A percentile compares a stretch with the other conserved stretches of the same genome.
These are phyloP conservation scores for Penicillium sp. DNA, from an alignment of 2,329 filamentous ascomycete genomes.

Conservation along the genomic window DNA sequence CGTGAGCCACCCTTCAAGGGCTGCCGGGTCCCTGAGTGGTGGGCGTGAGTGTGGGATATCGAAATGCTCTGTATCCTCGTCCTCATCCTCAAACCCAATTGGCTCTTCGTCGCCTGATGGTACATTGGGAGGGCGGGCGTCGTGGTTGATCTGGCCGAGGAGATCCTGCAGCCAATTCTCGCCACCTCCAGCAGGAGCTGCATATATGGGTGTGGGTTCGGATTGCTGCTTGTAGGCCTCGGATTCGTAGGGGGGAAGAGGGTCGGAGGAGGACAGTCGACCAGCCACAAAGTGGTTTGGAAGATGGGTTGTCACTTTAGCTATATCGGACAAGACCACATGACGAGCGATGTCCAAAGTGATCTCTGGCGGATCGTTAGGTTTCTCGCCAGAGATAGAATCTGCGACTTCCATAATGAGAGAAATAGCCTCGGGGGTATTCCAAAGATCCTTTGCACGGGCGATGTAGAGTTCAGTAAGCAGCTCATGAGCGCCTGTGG, in stretches of 20 bases:
- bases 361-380: constrained; percentile 49
- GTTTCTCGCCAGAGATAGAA: constrained; percentile 46
- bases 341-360: constrained; percentile 67
- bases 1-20: constrained; percentile 37
- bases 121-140: neutral
- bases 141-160: constrained; percentile 34
- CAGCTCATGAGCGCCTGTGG: constrained; percentile 65
- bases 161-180: constrained; percentile 41
- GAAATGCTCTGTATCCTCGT: constrained; percentile 11
- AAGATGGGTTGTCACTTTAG: constrained; percentile 67
- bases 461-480: constrained; percentile 74
- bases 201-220: constrained; percentile 35
- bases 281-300: constrained; percentile 64
- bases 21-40: constrained; percentile 28
- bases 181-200: constrained; percentile 32
- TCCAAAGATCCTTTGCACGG: constrained; percentile 81
- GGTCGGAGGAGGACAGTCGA: constrained; percentile 75
- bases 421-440: constrained; percentile 67
- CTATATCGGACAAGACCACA: constrained; percentile 74
- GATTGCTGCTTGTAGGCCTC: constrained; percentile 39
- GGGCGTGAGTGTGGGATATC: constrained; percentile 22
- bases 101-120: constrained; percentile 22
- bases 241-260: constrained; percentile 66
- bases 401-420: constrained; percentile 70
- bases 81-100: constrained; percentile 11